Conservation (phyloP, 2,329 filamentous ascomycete species). For the Aspergillus intermedius region DNA sequence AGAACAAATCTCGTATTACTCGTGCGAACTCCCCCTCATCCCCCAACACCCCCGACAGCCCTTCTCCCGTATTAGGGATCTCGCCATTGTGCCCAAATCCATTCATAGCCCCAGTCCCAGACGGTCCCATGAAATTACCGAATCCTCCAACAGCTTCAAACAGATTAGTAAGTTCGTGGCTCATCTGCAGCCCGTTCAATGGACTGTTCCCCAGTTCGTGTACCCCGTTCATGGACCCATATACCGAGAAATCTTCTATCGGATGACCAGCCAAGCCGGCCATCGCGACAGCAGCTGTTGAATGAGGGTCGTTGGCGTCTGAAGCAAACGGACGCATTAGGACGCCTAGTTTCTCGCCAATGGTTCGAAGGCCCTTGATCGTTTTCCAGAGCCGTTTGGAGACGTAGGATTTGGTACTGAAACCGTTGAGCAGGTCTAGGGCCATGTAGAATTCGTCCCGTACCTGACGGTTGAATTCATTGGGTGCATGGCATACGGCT, state of each 20-base stretch:
- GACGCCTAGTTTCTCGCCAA: conserved; percentile 56
- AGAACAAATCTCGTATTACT: conserved; percentile 56
- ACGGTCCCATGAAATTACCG: conserved; percentile 31
- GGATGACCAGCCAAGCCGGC: conserved; percentile 58
- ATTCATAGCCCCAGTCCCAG: conserved; percentile 32
- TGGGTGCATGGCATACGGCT: conserved; percentile 58
- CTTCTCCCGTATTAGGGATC: conserved; percentile 38
- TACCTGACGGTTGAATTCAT: conserved; percentile 54
- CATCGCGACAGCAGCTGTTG: conserved; percentile 59
- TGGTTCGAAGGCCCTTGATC: conserved; percentile 56
- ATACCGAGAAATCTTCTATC: conserved; percentile 52
- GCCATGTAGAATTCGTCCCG: conserved; percentile 63
- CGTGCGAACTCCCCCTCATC: conserved; percentile 55
- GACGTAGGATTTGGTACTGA: conserved; percentile 56
- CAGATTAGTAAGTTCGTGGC: conserved; percentile 54
- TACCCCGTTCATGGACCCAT: conserved; percentile 31
- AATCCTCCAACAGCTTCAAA: conserved; percentile 58
- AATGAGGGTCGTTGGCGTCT: conserved; percentile 50
- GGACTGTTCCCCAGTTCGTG: conserved; percentile 48
- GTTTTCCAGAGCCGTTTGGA: conserved; percentile 59
- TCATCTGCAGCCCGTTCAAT: conserved; percentile 53
- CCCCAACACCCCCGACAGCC: conserved; percentile 41
- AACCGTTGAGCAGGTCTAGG: conserved; percentile 56
- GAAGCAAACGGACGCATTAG: conserved; percentile 31
- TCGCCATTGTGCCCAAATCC: conserved; percentile 33